Base-by-base conservation (phyloP, 805 yeast genomes). In the Metschnikowia kofuensis region DNA sequence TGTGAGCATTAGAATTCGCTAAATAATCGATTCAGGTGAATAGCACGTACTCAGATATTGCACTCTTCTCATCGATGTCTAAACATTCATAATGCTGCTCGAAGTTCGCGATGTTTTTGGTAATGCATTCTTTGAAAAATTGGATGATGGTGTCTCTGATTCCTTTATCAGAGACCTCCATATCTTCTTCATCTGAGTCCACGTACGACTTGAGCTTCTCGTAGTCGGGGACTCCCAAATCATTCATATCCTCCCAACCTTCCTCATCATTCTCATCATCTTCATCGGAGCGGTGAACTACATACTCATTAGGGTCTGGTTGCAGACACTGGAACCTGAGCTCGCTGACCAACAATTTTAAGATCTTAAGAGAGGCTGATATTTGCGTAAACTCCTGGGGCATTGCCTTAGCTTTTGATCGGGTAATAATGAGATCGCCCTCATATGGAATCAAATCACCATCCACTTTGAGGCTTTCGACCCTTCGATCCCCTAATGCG, bases 171-270 rank as follows among this genome's bases (percentile, higher is more conserved):
- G 63, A 61, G 1, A 61, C 56, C 40, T 61, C 62, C 2, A 64
- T 68, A 13, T 62, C 65, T n/a, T 61, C 67, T 7, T 61, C 72
- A 12, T 64, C 72, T 2, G 73, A 72, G 35, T 72, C 78, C 6
- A 82, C 79, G 54, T 79, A 86, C 6, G 79, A 74, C 57, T 80
- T 77, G 45, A 87, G 62, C 50, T 83, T 84, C 26, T 83, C 87
- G 60, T 75, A 85, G 42, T 80, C 78, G 4, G 87, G 80, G 1
- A 75, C 79, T 1, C 84, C 87, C 38, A 80, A 68, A 43, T 82
- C 87, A 13, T 85, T 89, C 51, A 84, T 69, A 57, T 86, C 94
- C 57, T 87, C 94, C 91, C 94, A 86, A 36, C 72, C 79, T n/a
- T 64, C 76, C 32, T 59, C 70, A 13, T 59, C 80, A 13, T 59